These are phyloP conservation scores for Lichtheimia hyalospora DNA, from an alignment of 371 early-diverging fungal genomes.

Conservation along the genomic window DNA sequence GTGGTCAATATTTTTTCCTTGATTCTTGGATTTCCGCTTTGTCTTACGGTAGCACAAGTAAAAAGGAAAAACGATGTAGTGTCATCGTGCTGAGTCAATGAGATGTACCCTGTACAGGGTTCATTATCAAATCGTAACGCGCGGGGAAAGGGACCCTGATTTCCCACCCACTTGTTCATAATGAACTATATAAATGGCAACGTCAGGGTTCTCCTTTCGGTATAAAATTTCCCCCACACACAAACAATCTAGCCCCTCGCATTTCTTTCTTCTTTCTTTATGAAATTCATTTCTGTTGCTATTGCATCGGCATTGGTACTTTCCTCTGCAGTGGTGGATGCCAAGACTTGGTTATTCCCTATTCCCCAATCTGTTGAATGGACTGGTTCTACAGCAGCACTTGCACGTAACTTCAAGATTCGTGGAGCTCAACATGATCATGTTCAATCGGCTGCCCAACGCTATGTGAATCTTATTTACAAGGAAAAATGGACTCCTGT, in stretches of 20 bases:
- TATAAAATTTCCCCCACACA: not conserved
- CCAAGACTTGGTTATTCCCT: conserved; percentile 40
- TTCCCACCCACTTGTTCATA: not conserved
- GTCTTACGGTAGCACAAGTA: too few relatives aligned
- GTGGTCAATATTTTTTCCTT: too few relatives aligned
- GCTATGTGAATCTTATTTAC: conserved; percentile 31
- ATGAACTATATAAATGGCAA: not conserved
- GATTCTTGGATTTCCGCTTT: too few relatives aligned
- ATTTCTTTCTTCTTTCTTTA: conserved; percentile 13
- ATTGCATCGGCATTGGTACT: conserved; percentile 19
- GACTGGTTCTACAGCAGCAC: conserved; percentile 27
- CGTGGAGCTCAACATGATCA: conserved; percentile 18
- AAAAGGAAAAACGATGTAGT: too few relatives aligned
- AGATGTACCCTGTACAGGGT: not conserved
- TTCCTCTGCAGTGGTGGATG: conserved; percentile 22
- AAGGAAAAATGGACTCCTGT: conserved; percentile 45
- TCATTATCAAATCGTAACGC: not conserved
- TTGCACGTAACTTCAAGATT: conserved; percentile 25
- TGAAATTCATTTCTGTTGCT: conserved; percentile 33
- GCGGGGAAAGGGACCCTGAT: not conserved
- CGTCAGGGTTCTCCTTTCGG: not conserved
- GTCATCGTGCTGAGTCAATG: too few relatives aligned
- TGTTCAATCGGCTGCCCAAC: conserved; percentile 37
- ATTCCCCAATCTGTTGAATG: conserved; percentile 42
- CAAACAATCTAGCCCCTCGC: not conserved